Conservation (phyloP, 1,139 yeast genomes). For the Magnusiomyces sp. region DNA sequence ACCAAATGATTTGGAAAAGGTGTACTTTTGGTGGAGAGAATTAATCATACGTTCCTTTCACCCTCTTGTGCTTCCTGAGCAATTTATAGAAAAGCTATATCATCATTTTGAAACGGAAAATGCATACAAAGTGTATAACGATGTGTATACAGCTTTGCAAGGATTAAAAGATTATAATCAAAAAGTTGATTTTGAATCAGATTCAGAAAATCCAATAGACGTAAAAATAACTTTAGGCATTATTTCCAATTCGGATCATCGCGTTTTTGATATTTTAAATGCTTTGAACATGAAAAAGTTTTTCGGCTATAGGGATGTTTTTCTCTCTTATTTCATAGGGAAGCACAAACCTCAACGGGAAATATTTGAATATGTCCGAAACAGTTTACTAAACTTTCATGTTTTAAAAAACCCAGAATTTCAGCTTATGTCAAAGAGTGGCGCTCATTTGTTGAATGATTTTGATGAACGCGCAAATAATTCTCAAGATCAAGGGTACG, state of each 20-base stretch:
- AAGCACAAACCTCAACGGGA: slow-evolving; percentile 21
- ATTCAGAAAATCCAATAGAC: not conserved
- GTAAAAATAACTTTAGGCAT: slow-evolving; percentile 16
- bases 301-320: slow-evolving; percentile 11
- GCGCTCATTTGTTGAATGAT: no score
- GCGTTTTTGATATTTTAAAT: slow-evolving; percentile 18
- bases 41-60: slow-evolving; percentile 18
- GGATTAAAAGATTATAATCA: slow-evolving; percentile 6
- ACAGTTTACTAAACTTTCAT: not conserved
- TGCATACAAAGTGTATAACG: slow-evolving; percentile 21
- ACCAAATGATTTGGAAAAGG: slow-evolving; percentile 1
- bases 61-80: slow-evolving; percentile 13
- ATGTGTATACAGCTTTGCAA: slow-evolving; percentile 17
- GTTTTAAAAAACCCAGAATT: not conserved
- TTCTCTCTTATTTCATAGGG: slow-evolving; percentile 22
- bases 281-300: slow-evolving; percentile 15
- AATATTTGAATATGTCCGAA: slow-evolving; percentile 18
- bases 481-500: no score
- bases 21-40: slow-evolving; percentile 23
- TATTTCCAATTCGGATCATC: slow-evolving; percentile 25
- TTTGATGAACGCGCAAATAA: no score
- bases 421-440: not conserved
- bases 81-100: slow-evolving; percentile 17
- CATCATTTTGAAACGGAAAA: slow-evolving; percentile 19
- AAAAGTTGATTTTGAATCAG: not conserved